Conservation (phyloP, 495 filamentous ascomycete species). For the Lasiosphaeria miniovina region DNA sequence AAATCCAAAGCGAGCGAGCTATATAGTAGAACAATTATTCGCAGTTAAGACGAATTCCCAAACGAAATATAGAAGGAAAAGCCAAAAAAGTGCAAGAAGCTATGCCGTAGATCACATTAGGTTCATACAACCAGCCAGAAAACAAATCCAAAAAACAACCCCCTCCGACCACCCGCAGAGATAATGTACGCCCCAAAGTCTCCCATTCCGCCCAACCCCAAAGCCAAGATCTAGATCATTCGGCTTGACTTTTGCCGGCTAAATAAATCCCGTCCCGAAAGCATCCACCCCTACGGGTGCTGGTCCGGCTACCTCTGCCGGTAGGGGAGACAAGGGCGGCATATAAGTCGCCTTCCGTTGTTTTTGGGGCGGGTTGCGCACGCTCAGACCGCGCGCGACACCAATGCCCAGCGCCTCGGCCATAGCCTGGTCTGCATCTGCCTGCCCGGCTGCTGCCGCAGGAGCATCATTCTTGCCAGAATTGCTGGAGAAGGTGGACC, state of each 20-base stretch:
- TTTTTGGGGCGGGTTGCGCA: conserved; percentile 16
- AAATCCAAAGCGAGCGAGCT: no score
- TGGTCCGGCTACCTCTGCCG: background rate
- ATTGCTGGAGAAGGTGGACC: background rate
- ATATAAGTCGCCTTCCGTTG: background rate
- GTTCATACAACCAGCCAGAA: no score
- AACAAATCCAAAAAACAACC: no score
- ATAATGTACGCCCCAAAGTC: no score
- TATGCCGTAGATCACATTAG: no score
- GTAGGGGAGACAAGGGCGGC: background rate
- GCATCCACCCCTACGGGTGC: background rate
- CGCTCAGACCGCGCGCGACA: conserved; percentile 31
- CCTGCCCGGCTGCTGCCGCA: background rate
- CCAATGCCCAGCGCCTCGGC: conserved; percentile 25
- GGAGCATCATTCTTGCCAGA: conserved; percentile 3
- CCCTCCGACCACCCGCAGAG: no score
- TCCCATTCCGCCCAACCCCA: no score
- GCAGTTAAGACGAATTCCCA: no score
- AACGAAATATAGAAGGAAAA: no score
- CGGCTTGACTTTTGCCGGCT: background rate
- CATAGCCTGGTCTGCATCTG: conserved; percentile 1
- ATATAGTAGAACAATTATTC: no score
- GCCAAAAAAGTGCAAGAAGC: no score
- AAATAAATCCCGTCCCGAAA: conserved; percentile 10
- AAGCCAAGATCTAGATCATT: no score